Conservation (phyloP, 2,329 filamentous ascomycete genomes). For the Fusarium sp. region DNA sequence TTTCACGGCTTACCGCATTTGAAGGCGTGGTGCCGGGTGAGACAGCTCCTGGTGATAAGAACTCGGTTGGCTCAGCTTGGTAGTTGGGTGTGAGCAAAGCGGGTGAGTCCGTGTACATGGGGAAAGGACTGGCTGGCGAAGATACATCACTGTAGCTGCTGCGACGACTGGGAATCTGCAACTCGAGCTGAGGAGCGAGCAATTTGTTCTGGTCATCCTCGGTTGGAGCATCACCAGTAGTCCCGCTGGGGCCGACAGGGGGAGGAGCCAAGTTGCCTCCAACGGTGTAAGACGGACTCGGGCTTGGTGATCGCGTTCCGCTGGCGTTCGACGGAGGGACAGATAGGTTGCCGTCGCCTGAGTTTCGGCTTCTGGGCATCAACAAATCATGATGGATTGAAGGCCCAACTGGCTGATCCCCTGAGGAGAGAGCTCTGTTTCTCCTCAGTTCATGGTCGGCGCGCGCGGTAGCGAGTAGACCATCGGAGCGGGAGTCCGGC, state of each 20-base stretch:
- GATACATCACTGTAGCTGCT: slow-evolving; percentile 58
- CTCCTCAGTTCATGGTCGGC: slow-evolving; percentile 27
- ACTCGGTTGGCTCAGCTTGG: slow-evolving; percentile 61
- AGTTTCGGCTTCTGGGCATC: slow-evolving; percentile 28
- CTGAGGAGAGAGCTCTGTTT: slow-evolving; percentile 60
- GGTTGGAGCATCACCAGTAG: slow-evolving; percentile 22
- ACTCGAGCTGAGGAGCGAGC: slow-evolving; percentile 48
- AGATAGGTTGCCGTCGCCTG: slow-evolving; percentile 28
- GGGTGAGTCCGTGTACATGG: slow-evolving; percentile 72
- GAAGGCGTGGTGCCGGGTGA: slow-evolving; percentile 61
- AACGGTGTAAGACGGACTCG: slow-evolving; percentile 50
- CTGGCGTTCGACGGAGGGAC: slow-evolving; percentile 29
- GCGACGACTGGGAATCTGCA: slow-evolving; percentile 61
- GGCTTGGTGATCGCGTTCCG: slow-evolving; percentile 45
- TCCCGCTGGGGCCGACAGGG: slow-evolving; percentile 45
- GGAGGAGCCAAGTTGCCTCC: slow-evolving; percentile 58
- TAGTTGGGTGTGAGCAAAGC: slow-evolving; percentile 56
- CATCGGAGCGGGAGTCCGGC: slow-evolving; percentile 31
- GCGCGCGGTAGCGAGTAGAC: slow-evolving; percentile 7
- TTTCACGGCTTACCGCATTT: slow-evolving; percentile 55
- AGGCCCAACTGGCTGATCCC: slow-evolving; percentile 48
- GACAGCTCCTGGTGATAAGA: slow-evolving; percentile 57
- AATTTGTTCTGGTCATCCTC: slow-evolving; percentile 13
- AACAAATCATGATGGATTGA: slow-evolving; percentile 31
- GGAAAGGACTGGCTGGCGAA: slow-evolving; percentile 73